phyloP scores from a whole-genome alignment of 768 basidiomycete species.

The Collybiopsis luxurians region DNA sequence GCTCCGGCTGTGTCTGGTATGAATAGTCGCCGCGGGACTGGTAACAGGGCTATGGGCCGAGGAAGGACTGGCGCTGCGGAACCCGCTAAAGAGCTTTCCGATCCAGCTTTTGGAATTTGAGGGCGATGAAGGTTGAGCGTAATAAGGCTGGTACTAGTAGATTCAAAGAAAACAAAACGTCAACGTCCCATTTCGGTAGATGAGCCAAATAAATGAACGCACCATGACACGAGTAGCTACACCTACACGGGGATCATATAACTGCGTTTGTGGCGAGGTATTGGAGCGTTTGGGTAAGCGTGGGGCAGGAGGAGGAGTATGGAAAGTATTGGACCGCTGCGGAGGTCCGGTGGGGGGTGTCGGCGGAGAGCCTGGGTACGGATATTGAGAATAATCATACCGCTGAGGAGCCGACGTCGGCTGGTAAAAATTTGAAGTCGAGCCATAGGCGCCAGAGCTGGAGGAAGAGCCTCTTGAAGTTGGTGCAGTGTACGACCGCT shows the following conservation, averaged over 20 bases:
- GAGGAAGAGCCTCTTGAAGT: background rate
- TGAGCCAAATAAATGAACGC: background rate
- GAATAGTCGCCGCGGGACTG: background rate
- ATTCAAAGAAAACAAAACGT: background rate
- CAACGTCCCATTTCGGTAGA: too few relatives aligned
- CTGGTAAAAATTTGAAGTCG: background rate
- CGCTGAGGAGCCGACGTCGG: background rate
- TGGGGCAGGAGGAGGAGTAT: background rate
- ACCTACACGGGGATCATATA: background rate
- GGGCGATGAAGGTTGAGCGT: background rate
- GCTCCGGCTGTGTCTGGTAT: background rate
- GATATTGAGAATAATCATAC: background rate
- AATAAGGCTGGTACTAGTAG: background rate
- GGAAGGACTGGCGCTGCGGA: slow-evolving; percentile 1
- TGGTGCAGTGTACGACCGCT: slow-evolving; percentile 3
- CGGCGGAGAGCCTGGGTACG: background rate
- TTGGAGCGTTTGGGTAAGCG: background rate
- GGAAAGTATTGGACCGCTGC: slow-evolving; percentile 5
- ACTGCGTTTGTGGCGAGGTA: background rate
- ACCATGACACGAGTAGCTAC: background rate
- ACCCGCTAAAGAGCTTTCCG: slow-evolving; percentile 1
- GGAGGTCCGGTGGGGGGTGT: background rate
- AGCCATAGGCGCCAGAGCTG: background rate
- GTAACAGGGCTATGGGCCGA: background rate
- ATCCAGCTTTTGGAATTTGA: slow-evolving; percentile 3